These are phyloP conservation scores for Thelonectria blattea DNA, from an alignment of 2,329 filamentous ascomycete species.

Conservation along the genomic window DNA sequence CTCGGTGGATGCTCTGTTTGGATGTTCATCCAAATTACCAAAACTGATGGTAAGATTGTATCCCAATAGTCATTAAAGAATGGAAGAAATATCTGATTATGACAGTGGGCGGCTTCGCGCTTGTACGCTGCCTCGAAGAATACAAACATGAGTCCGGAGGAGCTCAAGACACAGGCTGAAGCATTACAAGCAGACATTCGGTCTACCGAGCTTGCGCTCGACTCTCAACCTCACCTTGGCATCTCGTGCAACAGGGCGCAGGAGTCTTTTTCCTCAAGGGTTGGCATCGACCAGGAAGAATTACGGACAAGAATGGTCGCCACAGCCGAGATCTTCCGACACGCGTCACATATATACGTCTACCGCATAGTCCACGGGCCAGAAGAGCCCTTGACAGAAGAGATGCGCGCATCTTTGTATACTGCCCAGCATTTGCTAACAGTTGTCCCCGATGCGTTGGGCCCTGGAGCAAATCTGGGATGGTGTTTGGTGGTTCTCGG, in stretches of 20 bases:
- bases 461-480: constrained; percentile 20
- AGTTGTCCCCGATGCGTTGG: constrained; percentile 17
- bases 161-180: constrained; percentile 1
- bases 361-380: constrained; percentile 16
- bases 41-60: constrained; percentile 16
- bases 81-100: not conserved
- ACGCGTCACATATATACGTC: constrained; percentile 18
- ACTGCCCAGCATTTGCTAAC: constrained; percentile 13
- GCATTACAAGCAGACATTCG: constrained; percentile 8
- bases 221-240: constrained; percentile 4
- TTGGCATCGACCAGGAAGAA: constrained; percentile 10
- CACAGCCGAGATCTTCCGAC: constrained; percentile 22
- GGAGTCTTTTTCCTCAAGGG: not conserved
- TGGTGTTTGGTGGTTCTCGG: constrained; percentile 22
- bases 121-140: constrained; percentile 1
- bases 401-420: constrained; percentile 13
- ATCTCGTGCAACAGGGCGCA: constrained; percentile 2
- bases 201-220: constrained; percentile 8
- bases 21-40: constrained; percentile 15
- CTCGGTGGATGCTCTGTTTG: constrained; percentile 15
- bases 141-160: not conserved
- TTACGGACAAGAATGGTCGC: constrained; percentile 16
- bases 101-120: constrained; percentile 15
- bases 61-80: no score
- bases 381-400: not conserved